phyloP scores from a whole-genome alignment of 2,329 filamentous ascomycete genomes.

The Ceratocystis cubensis region DNA sequence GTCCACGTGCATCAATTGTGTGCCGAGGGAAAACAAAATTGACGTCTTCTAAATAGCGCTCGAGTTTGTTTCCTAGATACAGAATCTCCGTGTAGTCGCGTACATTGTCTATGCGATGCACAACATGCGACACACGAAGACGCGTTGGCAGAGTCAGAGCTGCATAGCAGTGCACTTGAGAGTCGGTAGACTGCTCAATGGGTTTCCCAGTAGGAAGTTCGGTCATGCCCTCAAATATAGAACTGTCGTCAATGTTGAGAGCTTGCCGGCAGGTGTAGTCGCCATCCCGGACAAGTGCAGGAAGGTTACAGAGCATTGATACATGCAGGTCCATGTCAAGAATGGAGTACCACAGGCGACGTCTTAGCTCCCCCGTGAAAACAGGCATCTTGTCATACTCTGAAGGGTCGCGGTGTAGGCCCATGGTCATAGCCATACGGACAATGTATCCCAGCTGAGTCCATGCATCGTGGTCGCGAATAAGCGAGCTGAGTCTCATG shows the following conservation, averaged over 20 bases:
- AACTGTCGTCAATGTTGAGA: constrained; percentile 41
- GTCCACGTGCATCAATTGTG: constrained; percentile 33
- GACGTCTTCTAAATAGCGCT: constrained; percentile 42
- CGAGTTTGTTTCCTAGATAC: constrained; percentile 41
- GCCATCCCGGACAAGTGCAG: constrained; percentile 39
- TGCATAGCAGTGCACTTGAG: constrained; percentile 42
- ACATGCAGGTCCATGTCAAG: constrained; percentile 45
- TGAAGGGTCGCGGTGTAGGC: constrained; percentile 43
- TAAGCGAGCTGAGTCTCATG: constrained; percentile 39
- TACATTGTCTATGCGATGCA: constrained; percentile 40
- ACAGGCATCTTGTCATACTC: constrained; percentile 40
- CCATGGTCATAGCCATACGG: constrained; percentile 48
- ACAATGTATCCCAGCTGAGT: constrained; percentile 43
- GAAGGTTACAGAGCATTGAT: constrained; percentile 41
- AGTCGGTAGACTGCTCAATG: constrained; percentile 41
- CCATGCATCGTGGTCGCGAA: constrained; percentile 40
- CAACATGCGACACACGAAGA: constrained; percentile 38
- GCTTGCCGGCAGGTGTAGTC: constrained; percentile 43
- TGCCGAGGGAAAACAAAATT: constrained; percentile 40
- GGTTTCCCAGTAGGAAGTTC: constrained; percentile 38
- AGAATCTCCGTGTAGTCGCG: constrained; percentile 43
- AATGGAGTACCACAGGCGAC: constrained; percentile 45
- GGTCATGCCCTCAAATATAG: constrained; percentile 37
- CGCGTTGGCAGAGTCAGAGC: constrained; percentile 38
- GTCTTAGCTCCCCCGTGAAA: constrained; percentile 41